Conservation (phyloP, 1,284 basidiomycete genomes). For the Sparassis latifolia region DNA sequence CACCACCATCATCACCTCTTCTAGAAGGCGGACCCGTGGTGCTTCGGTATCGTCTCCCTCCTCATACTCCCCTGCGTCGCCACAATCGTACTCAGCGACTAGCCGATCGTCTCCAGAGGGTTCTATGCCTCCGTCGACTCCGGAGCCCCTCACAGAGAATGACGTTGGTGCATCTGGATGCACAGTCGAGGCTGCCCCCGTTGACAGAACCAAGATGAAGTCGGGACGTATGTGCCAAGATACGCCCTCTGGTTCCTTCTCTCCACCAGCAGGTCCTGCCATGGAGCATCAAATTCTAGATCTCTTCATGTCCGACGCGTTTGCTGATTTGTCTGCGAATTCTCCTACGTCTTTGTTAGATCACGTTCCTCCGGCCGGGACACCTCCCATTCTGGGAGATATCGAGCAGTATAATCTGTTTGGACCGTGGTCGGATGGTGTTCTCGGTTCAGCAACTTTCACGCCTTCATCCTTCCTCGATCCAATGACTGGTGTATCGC, state of each 20-base stretch:
- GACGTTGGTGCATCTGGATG: not conserved
- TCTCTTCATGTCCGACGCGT: constrained; percentile 10
- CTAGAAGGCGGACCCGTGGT: constrained; percentile 11
- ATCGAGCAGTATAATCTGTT: constrained; percentile 1
- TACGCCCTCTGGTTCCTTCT: not conserved
- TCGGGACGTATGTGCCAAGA: too few species aligned
- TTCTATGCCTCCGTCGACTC: constrained; percentile 2
- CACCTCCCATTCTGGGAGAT: constrained; percentile 1
- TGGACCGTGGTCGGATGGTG: not conserved
- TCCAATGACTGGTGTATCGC: not conserved
- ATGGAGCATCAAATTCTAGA: constrained; percentile 11
- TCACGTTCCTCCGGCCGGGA: not conserved
- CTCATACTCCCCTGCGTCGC: not conserved
- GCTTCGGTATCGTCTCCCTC: constrained; percentile 4
- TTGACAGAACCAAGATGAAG: constrained; percentile 3
- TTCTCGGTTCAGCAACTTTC: constrained; percentile 1
- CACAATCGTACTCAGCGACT: not conserved
- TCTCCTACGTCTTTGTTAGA: not conserved
- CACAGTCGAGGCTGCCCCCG: constrained; percentile 1
- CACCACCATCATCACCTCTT: constrained; percentile 9
- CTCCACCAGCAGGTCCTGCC: constrained; percentile 3
- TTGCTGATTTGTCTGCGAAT: constrained; percentile 2
- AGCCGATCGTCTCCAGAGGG: not conserved
- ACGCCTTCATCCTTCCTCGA: constrained; percentile 1
- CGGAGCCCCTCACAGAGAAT: constrained; percentile 1